A percentile compares a stretch with the other conserved stretches of the same genome.
phyloP scores from a whole-genome alignment of 306 rosid species.

The Dryas drummondii region DNA sequence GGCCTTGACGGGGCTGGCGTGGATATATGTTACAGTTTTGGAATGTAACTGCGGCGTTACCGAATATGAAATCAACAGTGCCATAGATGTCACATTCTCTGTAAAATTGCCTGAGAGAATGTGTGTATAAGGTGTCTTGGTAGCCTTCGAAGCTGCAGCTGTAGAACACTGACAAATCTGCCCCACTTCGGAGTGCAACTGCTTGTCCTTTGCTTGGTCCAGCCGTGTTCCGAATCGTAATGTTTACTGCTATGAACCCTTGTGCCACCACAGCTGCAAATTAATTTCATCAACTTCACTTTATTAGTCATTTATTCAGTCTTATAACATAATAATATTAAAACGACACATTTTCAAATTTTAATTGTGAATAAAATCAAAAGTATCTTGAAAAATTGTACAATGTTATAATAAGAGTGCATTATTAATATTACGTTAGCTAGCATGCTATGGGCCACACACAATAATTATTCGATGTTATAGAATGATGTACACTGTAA shows the following conservation, averaged over 20 bases:
- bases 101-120: slow-evolving; percentile 42
- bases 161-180: slow-evolving; percentile 36
- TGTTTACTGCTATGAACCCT: slow-evolving; percentile 38
- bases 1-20: slow-evolving; percentile 22
- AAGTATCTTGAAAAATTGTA: too few species aligned
- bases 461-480: too few species aligned
- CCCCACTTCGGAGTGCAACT: slow-evolving; percentile 42
- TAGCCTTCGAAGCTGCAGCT: slow-evolving; percentile 45
- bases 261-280: slow-evolving; percentile 34
- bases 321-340: too few species aligned
- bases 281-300: neutral
- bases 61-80: slow-evolving; percentile 46
- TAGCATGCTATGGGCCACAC: too few species aligned
- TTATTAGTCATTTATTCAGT: neutral
- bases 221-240: slow-evolving; percentile 38
- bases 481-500: neutral
- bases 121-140: slow-evolving; percentile 46
- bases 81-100: slow-evolving; percentile 49
- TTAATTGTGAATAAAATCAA: too few species aligned
- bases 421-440: too few species aligned
- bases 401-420: too few species aligned
- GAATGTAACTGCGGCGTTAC: slow-evolving; percentile 39
- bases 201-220: slow-evolving; percentile 46
- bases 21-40: slow-evolving; percentile 42
- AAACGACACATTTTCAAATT: too few species aligned